Percentiles rank a stretch among this genome's conserved stretches.
Evolutionary conservation across 73 alveolate genomes (phyloP).

Genomic region (Stentor coeruleus): DNA sequence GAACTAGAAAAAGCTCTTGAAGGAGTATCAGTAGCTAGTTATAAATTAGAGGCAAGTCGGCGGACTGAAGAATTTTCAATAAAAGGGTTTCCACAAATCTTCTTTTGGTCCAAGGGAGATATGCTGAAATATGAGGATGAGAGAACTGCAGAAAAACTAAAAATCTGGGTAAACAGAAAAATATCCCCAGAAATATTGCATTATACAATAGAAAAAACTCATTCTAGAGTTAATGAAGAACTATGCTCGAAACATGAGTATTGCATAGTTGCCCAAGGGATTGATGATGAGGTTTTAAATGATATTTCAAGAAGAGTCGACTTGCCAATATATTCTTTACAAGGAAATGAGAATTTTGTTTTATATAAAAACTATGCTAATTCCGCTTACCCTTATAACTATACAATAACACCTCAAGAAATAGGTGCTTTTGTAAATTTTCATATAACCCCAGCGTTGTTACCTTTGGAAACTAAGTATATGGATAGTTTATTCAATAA

Average conservation of each 20-base stretch:
- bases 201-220: neutral
- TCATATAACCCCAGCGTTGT: neutral
- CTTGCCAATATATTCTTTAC: neutral
- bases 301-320: neutral
- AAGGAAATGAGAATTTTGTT: neutral
- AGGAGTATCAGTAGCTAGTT: neutral
- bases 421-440: neutral
- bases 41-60: neutral
- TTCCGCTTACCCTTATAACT: neutral
- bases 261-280: neutral
- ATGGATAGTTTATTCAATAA: neutral
- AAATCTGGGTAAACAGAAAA: neutral
- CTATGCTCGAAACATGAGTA: neutral
- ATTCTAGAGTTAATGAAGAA: neutral
- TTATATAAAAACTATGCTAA: neutral
- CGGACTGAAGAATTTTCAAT: neutral
- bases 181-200: neutral
- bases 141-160: neutral
- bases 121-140: neutral
- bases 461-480: neutral
- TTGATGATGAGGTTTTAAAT: neutral
- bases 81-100: neutral
- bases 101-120: neutral
- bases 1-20: neutral
- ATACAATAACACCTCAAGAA: neutral